These are phyloP conservation scores for Saksenaea vasiformis DNA, from an alignment of 371 early-diverging fungal genomes.

Conservation along the genomic window DNA sequence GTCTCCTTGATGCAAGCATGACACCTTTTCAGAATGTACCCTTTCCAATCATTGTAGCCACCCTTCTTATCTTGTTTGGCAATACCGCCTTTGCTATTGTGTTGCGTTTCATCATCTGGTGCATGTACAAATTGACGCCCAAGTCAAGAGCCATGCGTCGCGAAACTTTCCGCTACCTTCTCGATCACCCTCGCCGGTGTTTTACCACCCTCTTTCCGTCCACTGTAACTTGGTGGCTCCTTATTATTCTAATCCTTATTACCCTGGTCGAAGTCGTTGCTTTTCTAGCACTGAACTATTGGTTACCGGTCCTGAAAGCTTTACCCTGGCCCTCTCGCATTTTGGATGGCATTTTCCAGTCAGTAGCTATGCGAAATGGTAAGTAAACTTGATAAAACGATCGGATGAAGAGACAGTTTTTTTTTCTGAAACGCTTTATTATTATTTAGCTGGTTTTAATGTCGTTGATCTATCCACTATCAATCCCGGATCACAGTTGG, in stretches of 20 bases:
- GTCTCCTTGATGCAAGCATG: conserved; percentile 44
- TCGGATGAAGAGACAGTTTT: too few species aligned
- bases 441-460: conserved; percentile 41
- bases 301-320: conserved; percentile 39
- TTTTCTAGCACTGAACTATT: conserved; percentile 46
- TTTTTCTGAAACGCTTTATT: background rate
- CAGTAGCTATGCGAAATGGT: conserved; percentile 52
- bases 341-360: conserved; percentile 50
- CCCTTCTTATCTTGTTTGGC: conserved; percentile 40
- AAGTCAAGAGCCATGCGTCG: conserved; percentile 27
- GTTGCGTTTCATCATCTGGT: conserved; percentile 46
- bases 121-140: conserved; percentile 32
- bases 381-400: conserved; percentile 4
- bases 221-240: conserved; percentile 49
- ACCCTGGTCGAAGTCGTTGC: conserved; percentile 42
- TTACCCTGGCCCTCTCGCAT: conserved; percentile 47
- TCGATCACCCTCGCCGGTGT: conserved; percentile 52
- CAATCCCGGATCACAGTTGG: conserved; percentile 47
- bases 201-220: conserved; percentile 49
- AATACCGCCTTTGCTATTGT: conserved; percentile 51
- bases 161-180: conserved; percentile 40
- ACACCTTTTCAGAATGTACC: conserved; percentile 46
- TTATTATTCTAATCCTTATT: conserved; percentile 38
- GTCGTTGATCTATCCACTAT: conserved; percentile 42
- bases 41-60: conserved; percentile 33